phyloP scores from a whole-genome alignment of 257 asterid species.

The Fraxinus cuspidata region DNA sequence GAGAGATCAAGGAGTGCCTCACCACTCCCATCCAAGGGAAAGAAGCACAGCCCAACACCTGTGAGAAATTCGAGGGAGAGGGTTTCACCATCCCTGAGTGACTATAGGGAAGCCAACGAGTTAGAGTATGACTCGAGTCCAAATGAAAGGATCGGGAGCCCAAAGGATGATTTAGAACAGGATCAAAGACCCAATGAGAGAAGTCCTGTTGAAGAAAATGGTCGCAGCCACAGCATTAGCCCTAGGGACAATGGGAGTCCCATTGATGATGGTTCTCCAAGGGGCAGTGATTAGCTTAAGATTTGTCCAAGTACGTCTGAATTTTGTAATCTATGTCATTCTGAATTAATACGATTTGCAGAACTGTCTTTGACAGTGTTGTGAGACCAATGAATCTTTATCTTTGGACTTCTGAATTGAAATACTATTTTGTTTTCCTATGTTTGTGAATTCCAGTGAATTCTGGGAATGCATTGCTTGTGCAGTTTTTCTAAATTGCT shows the following conservation, averaged over 20 bases:
- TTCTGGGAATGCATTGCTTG: background rate
- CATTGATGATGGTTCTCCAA: conserved; percentile 42
- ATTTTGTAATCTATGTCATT: background rate
- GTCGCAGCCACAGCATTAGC: conserved; percentile 36
- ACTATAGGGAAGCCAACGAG: conserved; percentile 39
- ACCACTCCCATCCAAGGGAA: conserved; percentile 33
- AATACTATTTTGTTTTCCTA: background rate
- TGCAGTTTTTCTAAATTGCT: background rate
- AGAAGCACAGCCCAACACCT: conserved; percentile 45
- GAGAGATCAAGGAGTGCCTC: conserved; percentile 44
- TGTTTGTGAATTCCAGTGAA: background rate
- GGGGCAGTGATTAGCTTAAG: conserved; percentile 44
- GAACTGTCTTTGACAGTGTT: background rate
- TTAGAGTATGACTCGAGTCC: conserved; percentile 37
- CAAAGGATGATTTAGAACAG: conserved; percentile 4
- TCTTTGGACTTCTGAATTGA: background rate
- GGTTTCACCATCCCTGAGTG: conserved; percentile 43
- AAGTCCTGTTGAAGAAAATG: conserved; percentile 51
- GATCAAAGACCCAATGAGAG: conserved; percentile 19
- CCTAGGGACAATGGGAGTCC: conserved; percentile 38
- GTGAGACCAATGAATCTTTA: background rate
- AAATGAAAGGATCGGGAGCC: conserved; percentile 23
- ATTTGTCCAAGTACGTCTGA: background rate
- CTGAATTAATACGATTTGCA: background rate
- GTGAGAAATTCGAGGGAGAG: conserved; percentile 49